phyloP scores from a whole-genome alignment of 352 stramenopile genomes.

The Pythium folliculosum region DNA sequence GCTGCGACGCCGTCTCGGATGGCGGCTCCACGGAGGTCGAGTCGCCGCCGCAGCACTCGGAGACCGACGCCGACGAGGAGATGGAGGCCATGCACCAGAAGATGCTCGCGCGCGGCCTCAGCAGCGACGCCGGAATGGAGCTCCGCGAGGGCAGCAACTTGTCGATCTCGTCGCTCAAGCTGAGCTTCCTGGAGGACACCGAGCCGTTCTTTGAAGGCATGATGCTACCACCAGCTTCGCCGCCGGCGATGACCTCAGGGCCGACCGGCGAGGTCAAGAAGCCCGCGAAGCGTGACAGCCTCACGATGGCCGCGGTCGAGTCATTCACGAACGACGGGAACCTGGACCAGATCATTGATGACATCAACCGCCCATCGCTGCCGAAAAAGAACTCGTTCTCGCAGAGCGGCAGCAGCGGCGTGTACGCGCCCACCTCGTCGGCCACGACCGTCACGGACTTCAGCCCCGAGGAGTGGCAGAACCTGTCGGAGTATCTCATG shows the following conservation, averaged over 20 bases:
- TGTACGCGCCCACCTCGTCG: constrained; percentile 37
- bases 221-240: constrained; percentile 39
- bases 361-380: constrained; percentile 67
- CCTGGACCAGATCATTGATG: constrained; percentile 75
- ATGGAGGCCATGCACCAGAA: constrained; percentile 43
- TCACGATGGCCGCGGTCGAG: constrained; percentile 70
- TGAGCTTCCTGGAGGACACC: constrained; percentile 68
- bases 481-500: constrained; percentile 74
- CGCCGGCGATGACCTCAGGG: neutral
- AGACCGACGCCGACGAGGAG: constrained; percentile 46
- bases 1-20: constrained; percentile 41
- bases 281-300: constrained; percentile 57
- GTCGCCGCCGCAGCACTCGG: constrained; percentile 30
- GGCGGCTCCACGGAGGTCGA: constrained; percentile 27
- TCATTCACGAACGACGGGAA: constrained; percentile 78
- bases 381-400: constrained; percentile 43
- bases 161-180: constrained; percentile 71
- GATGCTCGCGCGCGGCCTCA: constrained; percentile 20
- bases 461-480: constrained; percentile 69
- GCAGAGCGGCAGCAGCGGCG: constrained; percentile 31
- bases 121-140: constrained; percentile 21
- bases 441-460: constrained; percentile 60
- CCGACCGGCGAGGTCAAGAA: constrained; percentile 6
- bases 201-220: constrained; percentile 70
- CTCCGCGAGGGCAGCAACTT: constrained; percentile 60